phyloP scores from a whole-genome alignment of 768 basidiomycete genomes.

The Sarcodon sp. region DNA sequence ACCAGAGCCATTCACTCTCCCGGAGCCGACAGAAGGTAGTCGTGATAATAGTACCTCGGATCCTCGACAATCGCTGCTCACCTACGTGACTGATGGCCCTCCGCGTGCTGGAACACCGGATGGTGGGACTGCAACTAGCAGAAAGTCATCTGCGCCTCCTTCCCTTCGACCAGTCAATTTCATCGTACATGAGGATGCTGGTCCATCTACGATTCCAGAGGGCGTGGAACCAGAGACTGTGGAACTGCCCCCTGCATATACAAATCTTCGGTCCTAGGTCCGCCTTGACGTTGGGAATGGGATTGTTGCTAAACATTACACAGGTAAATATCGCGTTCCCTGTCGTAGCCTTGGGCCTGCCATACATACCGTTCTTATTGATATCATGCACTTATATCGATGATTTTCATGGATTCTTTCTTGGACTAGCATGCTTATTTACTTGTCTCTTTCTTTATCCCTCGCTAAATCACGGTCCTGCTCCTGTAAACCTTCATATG shows the following conservation, averaged over 20 bases:
- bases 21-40: constrained; percentile 38
- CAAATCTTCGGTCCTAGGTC: constrained; percentile 27
- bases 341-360: too few species aligned
- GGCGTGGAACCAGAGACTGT: constrained; percentile 53
- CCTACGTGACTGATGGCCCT: constrained; percentile 9
- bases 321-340: too few species aligned
- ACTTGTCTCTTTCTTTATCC: too few species aligned
- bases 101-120: constrained; percentile 5
- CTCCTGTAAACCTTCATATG: too few species aligned
- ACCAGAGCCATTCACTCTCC: constrained; percentile 65
- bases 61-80: constrained; percentile 6
- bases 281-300: too few species aligned
- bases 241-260: constrained; percentile 78
- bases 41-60: constrained; percentile 8
- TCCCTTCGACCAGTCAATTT: constrained; percentile 63
- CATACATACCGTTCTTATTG: too few species aligned
- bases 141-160: constrained; percentile 29
- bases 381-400: too few species aligned
- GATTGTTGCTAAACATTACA: too few species aligned
- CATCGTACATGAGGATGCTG: constrained; percentile 79
- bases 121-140: constrained; percentile 16
- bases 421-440: too few species aligned
- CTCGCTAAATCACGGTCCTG: too few species aligned
- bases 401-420: too few species aligned
- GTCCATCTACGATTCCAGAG: constrained; percentile 30